Percentiles rank a stretch among this genome's conserved stretches.
These are phyloP conservation scores for Onygenales sp. DNA, from an alignment of 2,329 filamentous ascomycete species.

Conservation along the genomic window DNA sequence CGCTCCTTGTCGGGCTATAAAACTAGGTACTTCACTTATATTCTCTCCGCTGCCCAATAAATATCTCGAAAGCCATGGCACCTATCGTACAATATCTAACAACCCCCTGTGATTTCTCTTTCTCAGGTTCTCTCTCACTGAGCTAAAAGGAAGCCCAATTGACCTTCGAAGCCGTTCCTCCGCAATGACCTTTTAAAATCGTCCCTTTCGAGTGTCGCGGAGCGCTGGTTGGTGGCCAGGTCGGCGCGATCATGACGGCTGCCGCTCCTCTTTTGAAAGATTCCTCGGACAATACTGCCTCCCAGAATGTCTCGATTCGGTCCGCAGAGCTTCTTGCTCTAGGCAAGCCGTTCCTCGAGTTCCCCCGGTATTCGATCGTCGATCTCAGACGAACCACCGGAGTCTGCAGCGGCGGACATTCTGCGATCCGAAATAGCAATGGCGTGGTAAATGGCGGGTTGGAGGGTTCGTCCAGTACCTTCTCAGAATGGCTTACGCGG, in stretches of 20 bases:
- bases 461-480: not conserved
- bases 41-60: not conserved
- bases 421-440: not conserved
- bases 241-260: not conserved
- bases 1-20: not conserved
- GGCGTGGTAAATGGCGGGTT: not conserved
- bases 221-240: not conserved
- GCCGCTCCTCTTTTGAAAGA: not conserved
- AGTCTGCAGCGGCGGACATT: not conserved
- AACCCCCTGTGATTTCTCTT: not conserved
- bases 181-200: not conserved
- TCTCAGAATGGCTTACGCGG: slow-evolving; percentile 20
- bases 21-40: not conserved
- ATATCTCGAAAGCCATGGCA: not conserved
- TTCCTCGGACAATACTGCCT: not conserved
- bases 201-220: not conserved
- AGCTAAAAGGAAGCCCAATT: not conserved
- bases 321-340: slow-evolving; percentile 16
- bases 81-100: not conserved
- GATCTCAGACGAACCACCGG: slow-evolving; percentile 11
- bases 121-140: not conserved
- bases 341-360: slow-evolving; percentile 21
- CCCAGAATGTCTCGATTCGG: not conserved
- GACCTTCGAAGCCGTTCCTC: not conserved
- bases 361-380: slow-evolving; percentile 22